A percentile compares a stretch with the other conserved stretches of the same genome.
phyloP scores from a whole-genome alignment of 495 filamentous ascomycete genomes.

The Xylaria curta region DNA sequence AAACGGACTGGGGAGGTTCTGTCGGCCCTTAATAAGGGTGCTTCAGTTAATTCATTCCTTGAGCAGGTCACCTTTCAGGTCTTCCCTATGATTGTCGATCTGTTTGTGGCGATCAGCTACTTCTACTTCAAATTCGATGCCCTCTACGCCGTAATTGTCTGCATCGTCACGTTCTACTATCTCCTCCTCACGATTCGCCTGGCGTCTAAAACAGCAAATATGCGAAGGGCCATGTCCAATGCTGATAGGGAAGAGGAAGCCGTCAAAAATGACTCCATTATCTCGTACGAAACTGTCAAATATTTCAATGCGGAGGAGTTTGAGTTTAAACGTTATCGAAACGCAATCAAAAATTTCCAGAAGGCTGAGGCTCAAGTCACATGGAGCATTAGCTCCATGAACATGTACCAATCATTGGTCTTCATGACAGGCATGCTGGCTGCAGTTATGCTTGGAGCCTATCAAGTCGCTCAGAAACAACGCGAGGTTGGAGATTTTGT shows the following conservation, averaged over 20 bases:
- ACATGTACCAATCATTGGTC: slow-evolving; percentile 89
- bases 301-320: slow-evolving; percentile 97
- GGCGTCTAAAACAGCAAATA: slow-evolving; percentile 90
- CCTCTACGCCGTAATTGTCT: slow-evolving; percentile 90
- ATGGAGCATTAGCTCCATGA: slow-evolving; percentile 89
- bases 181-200: slow-evolving; percentile 94
- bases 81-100: slow-evolving; percentile 90
- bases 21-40: slow-evolving; percentile 93
- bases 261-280: slow-evolving; percentile 97
- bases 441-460: slow-evolving; percentile 85
- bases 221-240: slow-evolving; percentile 91
- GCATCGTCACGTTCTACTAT: slow-evolving; percentile 93
- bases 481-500: slow-evolving; percentile 81
- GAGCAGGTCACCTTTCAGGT: slow-evolving; percentile 96
- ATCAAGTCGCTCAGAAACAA: slow-evolving; percentile 78
- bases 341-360: slow-evolving; percentile 82
- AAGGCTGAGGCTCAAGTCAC: slow-evolving; percentile 85
- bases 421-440: slow-evolving; percentile 90
- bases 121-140: slow-evolving; percentile 82
- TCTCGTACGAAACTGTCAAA: slow-evolving; percentile 97
- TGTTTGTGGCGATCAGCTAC: slow-evolving; percentile 84
- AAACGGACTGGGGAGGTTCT: slow-evolving; percentile 97
- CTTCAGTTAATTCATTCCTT: slow-evolving; percentile 94
- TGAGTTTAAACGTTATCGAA: slow-evolving; percentile 74
- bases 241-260: slow-evolving; percentile 93